phyloP scores from a whole-genome alignment of 1,284 basidiomycete species.

The Austroboletus olivaceoglutinosus region DNA sequence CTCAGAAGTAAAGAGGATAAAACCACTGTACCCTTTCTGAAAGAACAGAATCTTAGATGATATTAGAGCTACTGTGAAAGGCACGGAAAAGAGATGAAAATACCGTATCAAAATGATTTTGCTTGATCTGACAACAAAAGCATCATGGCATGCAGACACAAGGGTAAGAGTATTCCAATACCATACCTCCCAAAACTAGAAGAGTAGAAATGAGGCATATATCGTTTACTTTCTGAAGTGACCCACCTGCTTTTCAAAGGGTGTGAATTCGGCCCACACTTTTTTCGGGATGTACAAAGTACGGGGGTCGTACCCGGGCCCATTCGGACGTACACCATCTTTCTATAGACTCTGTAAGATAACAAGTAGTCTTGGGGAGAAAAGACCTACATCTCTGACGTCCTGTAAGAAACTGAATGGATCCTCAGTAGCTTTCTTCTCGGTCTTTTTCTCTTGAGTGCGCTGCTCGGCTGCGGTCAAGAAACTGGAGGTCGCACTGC shows the following conservation, averaged over 20 bases:
- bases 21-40: slow-evolving; percentile 79
- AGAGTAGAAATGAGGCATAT: neutral
- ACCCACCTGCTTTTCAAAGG: slow-evolving; percentile 88
- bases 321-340: slow-evolving; percentile 76
- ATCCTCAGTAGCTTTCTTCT: slow-evolving; percentile 79
- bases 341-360: slow-evolving; percentile 50
- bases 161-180: neutral
- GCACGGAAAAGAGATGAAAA: neutral
- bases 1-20: neutral
- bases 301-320: slow-evolving; percentile 91
- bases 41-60: slow-evolving; percentile 82
- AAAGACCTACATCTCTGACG: slow-evolving; percentile 62
- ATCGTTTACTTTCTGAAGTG: neutral
- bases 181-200: slow-evolving; percentile 83
- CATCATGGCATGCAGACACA: neutral
- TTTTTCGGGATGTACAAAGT: slow-evolving; percentile 81
- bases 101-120: slow-evolving; percentile 90
- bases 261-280: slow-evolving; percentile 86
- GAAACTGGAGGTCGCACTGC: slow-evolving; percentile 46
- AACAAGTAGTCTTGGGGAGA: neutral
- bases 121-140: slow-evolving; percentile 68
- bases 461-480: slow-evolving; percentile 86
- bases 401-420: slow-evolving; percentile 83
- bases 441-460: slow-evolving; percentile 72
- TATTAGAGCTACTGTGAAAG: slow-evolving; percentile 6